Evolutionary conservation across 306 rosid genomes (phyloP), one percentile per base, ranked within the genome.

Genomic region (Corylus avellana): DNA sequence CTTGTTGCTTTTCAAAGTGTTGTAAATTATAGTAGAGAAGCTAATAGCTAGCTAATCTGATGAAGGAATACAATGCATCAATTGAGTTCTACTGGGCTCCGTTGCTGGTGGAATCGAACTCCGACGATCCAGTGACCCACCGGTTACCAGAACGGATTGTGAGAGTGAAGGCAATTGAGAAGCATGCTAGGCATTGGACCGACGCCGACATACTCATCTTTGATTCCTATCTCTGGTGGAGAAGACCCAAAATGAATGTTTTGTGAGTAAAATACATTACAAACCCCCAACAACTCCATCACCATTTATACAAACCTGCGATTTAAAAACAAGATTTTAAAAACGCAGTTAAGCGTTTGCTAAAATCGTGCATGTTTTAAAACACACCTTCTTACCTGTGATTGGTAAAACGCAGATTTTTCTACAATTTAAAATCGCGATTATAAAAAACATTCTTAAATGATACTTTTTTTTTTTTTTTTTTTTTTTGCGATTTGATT

Each of bases 11-110:
- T 64, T 35, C 44, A 3, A 12, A 16, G 70, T 56, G 62, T 64
- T 64, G 47, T 64, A 16, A 35, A 35, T 42, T 68, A 7, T 39
- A 68, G 29, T 18, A 68, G 46, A 42, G 72, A 68, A 39, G 51
- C 51, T 68, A 18, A 68, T 77, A 63, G 25, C 42, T 8, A 29
- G 53, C 73, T 42, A 46, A 27, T 59, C 13, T 14, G 78, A 81
- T 78, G 1, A 80, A 93, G 98, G 97, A 87, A 87, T 91, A 89
- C 81, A 93, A 90, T 81, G 95, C 95, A 55, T 78, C 88, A 1
- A 82, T 93, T 48, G 97, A 93, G 82, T 84, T 88, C 81, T 93
- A 93, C 35, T 91, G 98, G 98, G 85, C 95, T 6, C 98, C 98
- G 70, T 69, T 93, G 76, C 79, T 90, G 39, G 98, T 93, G 72